Evolutionary conservation across 2,329 filamentous ascomycete species (phyloP), one percentile per base, ranked within the genome.

Genomic region (Monosporascus ibericus): DNA sequence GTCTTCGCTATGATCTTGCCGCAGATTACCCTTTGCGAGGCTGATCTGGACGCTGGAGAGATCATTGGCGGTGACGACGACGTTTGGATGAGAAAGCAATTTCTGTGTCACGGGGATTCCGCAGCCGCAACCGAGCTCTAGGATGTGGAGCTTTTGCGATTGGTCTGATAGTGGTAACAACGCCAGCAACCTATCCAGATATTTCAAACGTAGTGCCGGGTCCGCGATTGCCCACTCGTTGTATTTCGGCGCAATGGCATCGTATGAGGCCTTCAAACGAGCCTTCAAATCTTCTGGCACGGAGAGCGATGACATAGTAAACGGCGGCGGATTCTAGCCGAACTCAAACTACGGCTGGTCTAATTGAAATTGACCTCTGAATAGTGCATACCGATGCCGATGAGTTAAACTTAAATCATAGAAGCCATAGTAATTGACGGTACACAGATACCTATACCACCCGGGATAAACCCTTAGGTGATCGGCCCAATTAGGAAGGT

Each of bases 61-160:
- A 60, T 76, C 74, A 59, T 74, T 74, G 56, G 69, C 73, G 9
- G 63, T 61, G 44, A 73, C 64, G 44, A 58, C 54, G 39, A 57
- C 48, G 20, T 47, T 51, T 5, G 59, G 53, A 34, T 58, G 49
- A 2, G 60, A 56, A 5, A 75, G 63, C 14, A 75, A 65, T 44
- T 54, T 63, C 48, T 63, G 53, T 2, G 68, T 68, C 14, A 69
- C 66, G 7, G 72, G 73, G 7, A 67, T 38, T 37, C 73, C 73
- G 36, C 66, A 61, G 42, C 73, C 73, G 60, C 72, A 74, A 44
- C 73, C 74, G 7, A 75, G 66, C 53, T 76, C 74, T 25, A 75
- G 68, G 22, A 72, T 60, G 18, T 52, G 48, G 17, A 62, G 38
- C 14, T 34, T 14, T 8, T 9, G 3, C 18, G 48, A 24, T 24